Percentiles rank a stretch among this genome's conserved stretches.
phyloP scores from a whole-genome alignment of 805 yeast genomes.

The Jamesozyma hellenica region DNA sequence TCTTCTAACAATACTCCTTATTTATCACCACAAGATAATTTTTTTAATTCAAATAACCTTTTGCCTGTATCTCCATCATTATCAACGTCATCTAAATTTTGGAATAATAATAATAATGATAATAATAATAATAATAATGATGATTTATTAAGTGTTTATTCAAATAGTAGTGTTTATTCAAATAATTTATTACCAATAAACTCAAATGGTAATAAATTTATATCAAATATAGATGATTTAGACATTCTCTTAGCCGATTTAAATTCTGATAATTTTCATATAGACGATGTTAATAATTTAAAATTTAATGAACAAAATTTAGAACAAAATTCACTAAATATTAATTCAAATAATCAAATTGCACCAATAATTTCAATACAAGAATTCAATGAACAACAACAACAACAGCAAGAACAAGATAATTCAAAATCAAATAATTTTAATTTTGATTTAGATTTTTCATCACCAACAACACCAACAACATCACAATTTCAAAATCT shows the following conservation, averaged over 20 bases:
- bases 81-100: not conserved
- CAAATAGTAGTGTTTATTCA: constrained; percentile 2
- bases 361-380: constrained; percentile 22
- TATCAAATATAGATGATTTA: constrained; percentile 17
- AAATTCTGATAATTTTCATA: not conserved
- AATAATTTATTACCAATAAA: constrained; percentile 18
- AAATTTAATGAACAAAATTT: not conserved
- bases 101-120: constrained; percentile 1
- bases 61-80: constrained; percentile 18
- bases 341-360: not conserved
- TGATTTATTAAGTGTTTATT: constrained; percentile 17
- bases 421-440: not conserved
- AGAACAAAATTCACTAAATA: not conserved
- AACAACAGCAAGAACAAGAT: not conserved
- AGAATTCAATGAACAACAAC: constrained; percentile 12
- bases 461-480: constrained; percentile 6
- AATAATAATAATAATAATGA: constrained; percentile 24
- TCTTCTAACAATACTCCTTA: constrained; percentile 9
- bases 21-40: constrained; percentile 12
- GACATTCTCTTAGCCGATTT: constrained; percentile 9
- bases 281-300: constrained; percentile 1
- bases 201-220: constrained; percentile 19
- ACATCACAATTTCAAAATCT: not conserved
- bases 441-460: not conserved
- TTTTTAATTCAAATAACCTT: constrained; percentile 1